Base-by-base conservation (phyloP, 2,329 filamentous ascomycete species). In the Colletotrichum sp. region DNA sequence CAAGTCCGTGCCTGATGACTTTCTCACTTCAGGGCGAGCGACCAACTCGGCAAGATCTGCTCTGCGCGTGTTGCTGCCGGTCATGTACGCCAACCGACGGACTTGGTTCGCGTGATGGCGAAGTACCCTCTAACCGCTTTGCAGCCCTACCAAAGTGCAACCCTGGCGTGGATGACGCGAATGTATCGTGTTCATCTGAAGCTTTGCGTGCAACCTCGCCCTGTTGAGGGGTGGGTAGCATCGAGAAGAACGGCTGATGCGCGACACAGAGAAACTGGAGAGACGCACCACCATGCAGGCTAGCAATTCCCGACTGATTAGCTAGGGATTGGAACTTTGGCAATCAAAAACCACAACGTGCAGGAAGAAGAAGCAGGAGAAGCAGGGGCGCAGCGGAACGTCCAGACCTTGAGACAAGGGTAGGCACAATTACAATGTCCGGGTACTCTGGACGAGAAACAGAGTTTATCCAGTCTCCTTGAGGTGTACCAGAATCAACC, bases 31-130 rank as follows among this genome's bases (percentile, higher is more conserved):
- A 22, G 30, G 25, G 56, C 39, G 62, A 67, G 43, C 73, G 66
- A 74, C 67, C 25, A 74, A 71, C 30, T 27, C 16, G 64, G 64
- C 70, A 76, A 65, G 64, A 74, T 76, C 74, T 74, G 22, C 74
- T 39, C 18, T 65, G 70, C 70, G 65, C 58, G 48, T 74, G 34
- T 48, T 69, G 64, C 43, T 58, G 18, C 48, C 64, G 56, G 73
- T 68, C 73, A 69, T 60, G 18, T 39, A 65, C 22, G 34, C 43
- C 64, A 28, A 55, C 70, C 65, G 30, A 52, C 70, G 34, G 70
- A 60, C 58, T 65, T 36, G 48, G 64, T 43, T 58, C 70, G 70
- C 74, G 39, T 76, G 74, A 74, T 25, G n/a, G 22, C 22, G 43
- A 48, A 39, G 12, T 48, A 68, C 28, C 64, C 15, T 27, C n/a